Evolutionary conservation across 139 green algal genomes (phyloP), one percentile per base, ranked within the genome.

Genomic region (Zygnema cylindricum): DNA sequence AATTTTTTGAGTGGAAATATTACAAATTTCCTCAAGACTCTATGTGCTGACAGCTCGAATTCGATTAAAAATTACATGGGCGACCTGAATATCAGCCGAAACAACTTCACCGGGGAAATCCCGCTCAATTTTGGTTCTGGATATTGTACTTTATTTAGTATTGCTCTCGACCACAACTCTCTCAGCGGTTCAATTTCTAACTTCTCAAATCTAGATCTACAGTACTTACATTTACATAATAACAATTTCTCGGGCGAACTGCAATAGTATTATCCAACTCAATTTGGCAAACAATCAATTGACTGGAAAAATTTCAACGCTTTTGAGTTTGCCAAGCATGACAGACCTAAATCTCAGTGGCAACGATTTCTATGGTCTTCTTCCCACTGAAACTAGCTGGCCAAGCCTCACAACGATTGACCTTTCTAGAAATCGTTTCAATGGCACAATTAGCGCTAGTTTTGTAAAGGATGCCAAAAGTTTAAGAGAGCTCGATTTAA

Each of bases 221-320:
- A 32, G n/a, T 16, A 35, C 1, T n/a, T 87, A 3, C 1, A n/a
- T 23, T 39, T 87, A 41, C 0, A 33, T 42, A n/a, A 23, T 69
- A 89, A 89, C 55, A 49, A 25, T 33, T 25, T 89, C 35, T 63
- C 39, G n/a, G 84, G 84, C 2, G 35, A 36, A 43, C 84, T 89
- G 36, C 78, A 1, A 32, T 2, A 40, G 33, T 63, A 63, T 63
- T 16, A 16, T 63, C 49, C n/a, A n/a, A n/a, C 49, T 63, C 16
- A 63, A 16, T 16, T 16, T 63, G 7, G 7, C 7, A 63, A 63
- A 63, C 49, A 63, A 63, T 63, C 16, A 7, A 7, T 16, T 63
- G 7, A 63, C 49, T 63, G 49, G 49, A 63, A 63, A 63, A 7
- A 7, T 63, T 63, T 63, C 49, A 7, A 16, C 16, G 49, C 49